Base-by-base conservation (phyloP, 768 basidiomycete species). In the Mycena latifolia region DNA sequence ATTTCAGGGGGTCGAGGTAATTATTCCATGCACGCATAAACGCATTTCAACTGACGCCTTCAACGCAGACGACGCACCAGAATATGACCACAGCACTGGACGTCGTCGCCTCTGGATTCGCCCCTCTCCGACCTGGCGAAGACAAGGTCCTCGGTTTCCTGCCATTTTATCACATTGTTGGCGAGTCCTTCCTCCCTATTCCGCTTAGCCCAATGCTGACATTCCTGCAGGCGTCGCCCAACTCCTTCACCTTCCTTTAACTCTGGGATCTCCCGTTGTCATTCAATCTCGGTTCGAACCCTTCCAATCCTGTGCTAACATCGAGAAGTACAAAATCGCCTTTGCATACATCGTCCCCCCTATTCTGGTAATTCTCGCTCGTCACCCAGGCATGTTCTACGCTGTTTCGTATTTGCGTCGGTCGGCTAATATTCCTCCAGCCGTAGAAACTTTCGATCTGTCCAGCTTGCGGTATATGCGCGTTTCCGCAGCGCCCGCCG, bases 91-190 rank as follows among this genome's bases (percentile, higher is more conserved):
- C 87, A 7, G 80, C 90, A 52, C 70, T 89, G 4, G 80, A 84
- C 54, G 88, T 89, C 73, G 87, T 41, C 75, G 67, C 33, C 70
- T 78, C 4, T 77, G 77, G 1, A 88, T 88, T 73, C 82, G 15
- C 51, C 5, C 17, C 14, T 69, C 3, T 73, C 31, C 62, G 3
- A n/a, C 31, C 79, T 0, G 80, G 76, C 1, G 70, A 76, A 12
- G 91, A 92, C 64, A 78, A 78, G 10, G 74, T 89, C 57, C 78
- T 93, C 9, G 91, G 88, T 4, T 77, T 92, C 29, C 77, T 95
- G 8, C 93, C 92, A 2, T 84, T 85, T 68, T 84, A 82, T 66
- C 82, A 84, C 60, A 81, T 84, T 47, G 83, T 80, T 56, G 82
- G 81, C 78, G 47, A 22, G 27, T 5, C 20, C n/a, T n/a, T 22